phyloP scores from a whole-genome alignment of 1,284 basidiomycete species.

The Ceratorhiza oryzae-sativae region DNA sequence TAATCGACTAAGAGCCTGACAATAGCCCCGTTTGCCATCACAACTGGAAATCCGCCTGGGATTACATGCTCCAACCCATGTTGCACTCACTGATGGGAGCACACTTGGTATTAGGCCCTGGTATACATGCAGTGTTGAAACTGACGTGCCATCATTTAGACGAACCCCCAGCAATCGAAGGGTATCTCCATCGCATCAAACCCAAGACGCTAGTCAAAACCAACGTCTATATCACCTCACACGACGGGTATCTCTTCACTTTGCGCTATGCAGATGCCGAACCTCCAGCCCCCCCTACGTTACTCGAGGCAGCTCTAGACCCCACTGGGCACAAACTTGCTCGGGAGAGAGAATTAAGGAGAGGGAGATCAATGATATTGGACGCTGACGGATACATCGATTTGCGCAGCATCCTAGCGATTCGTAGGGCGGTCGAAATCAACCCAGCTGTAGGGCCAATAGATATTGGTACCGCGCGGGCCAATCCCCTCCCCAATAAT shows the following conservation, averaged over 20 bases:
- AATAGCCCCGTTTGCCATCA: slow-evolving; percentile 59
- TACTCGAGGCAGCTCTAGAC: slow-evolving; percentile 49
- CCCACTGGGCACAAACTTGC: slow-evolving; percentile 46
- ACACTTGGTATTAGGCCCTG: slow-evolving; percentile 51
- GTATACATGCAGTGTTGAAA: neutral
- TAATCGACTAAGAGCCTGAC: neutral
- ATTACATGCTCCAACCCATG: slow-evolving; percentile 65
- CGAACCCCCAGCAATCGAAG: slow-evolving; percentile 81
- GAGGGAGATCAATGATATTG: slow-evolving; percentile 72
- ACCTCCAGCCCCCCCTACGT: slow-evolving; percentile 67
- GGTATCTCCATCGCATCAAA: slow-evolving; percentile 76
- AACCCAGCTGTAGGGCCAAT: slow-evolving; percentile 48
- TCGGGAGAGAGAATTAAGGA: slow-evolving; percentile 61
- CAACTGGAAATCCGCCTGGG: slow-evolving; percentile 76
- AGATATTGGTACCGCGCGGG: slow-evolving; percentile 9
- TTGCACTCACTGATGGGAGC: slow-evolving; percentile 64
- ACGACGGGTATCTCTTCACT: slow-evolving; percentile 76
- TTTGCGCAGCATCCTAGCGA: slow-evolving; percentile 66
- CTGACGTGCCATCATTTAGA: slow-evolving; percentile 42
- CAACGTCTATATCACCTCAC: slow-evolving; percentile 72
- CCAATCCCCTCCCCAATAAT: slow-evolving; percentile 18
- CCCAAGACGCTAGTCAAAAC: slow-evolving; percentile 66
- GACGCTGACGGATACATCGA: slow-evolving; percentile 72
- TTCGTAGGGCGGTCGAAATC: slow-evolving; percentile 68
- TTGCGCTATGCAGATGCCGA: slow-evolving; percentile 62